A percentile compares a stretch with the other conserved stretches of the same genome.
Evolutionary conservation across 768 basidiomycete genomes (phyloP).

Genomic region (Amanita muscaria): DNA sequence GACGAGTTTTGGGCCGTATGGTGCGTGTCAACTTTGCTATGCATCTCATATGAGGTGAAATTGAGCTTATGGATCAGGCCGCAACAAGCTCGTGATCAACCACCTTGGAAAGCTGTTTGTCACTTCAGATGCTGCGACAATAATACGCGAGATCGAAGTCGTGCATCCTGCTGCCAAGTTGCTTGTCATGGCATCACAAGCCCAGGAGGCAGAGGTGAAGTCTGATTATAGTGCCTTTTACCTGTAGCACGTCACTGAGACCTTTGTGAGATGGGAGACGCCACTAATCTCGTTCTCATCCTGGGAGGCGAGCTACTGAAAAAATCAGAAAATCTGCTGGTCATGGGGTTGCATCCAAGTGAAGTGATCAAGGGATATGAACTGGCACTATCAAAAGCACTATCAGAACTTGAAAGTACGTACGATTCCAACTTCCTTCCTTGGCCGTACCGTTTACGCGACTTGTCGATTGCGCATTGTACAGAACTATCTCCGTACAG

Average conservation of each 20-base stretch:
- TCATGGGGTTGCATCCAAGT: slow-evolving; percentile 96
- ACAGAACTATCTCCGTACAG: slow-evolving; percentile 62
- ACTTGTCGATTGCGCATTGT: slow-evolving; percentile 10
- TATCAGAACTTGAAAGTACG: slow-evolving; percentile 87
- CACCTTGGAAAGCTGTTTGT: slow-evolving; percentile 94
- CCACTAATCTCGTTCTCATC: slow-evolving; percentile 93
- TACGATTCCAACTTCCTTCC: slow-evolving; percentile 17
- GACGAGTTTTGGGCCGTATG: slow-evolving; percentile 95
- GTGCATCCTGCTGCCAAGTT: slow-evolving; percentile 98
- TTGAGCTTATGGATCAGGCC: slow-evolving; percentile 47
- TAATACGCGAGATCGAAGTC: slow-evolving; percentile 95
- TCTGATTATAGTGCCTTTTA: not conserved
- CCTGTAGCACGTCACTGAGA: not conserved
- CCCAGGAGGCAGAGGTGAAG: slow-evolving; percentile 84
- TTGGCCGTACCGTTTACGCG: not conserved
- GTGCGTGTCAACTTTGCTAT: slow-evolving; percentile 35
- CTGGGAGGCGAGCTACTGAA: slow-evolving; percentile 93
- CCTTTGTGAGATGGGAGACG: slow-evolving; percentile 80
- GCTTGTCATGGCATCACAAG: slow-evolving; percentile 97
- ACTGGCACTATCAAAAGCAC: slow-evolving; percentile 74
- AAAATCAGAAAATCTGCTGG: slow-evolving; percentile 82
- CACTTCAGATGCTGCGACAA: slow-evolving; percentile 97
- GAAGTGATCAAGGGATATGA: slow-evolving; percentile 96
- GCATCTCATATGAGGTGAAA: slow-evolving; percentile 6
- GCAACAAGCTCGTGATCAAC: slow-evolving; percentile 97